phyloP scores from a whole-genome alignment of 164 flowering plant species.

The Umbellularia californica region DNA sequence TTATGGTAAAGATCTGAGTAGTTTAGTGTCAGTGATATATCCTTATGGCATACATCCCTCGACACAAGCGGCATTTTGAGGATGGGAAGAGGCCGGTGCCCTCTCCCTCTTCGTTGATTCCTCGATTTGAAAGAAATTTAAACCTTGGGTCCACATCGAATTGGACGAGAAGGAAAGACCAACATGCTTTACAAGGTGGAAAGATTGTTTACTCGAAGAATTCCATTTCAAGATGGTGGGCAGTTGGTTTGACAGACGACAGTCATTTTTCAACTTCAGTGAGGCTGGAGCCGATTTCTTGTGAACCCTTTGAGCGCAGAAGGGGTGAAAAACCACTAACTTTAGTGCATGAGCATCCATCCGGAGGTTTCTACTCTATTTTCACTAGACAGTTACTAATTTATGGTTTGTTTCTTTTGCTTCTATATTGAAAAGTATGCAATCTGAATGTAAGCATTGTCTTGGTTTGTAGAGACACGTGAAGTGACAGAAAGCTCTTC shows the following conservation, averaged over 20 bases:
- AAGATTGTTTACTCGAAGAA: conserved; percentile 25
- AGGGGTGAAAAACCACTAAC: conserved; percentile 29
- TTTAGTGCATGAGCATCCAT: conserved; percentile 14
- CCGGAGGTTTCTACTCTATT: conserved; percentile 21
- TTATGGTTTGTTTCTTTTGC: neutral
- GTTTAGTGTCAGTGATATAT: neutral
- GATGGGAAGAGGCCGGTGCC: conserved; percentile 16
- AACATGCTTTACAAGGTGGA: conserved; percentile 9
- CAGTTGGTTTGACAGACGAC: conserved; percentile 28
- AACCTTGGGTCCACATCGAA: conserved; percentile 7
- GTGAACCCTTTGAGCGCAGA: conserved; percentile 24
- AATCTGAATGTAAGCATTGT: neutral
- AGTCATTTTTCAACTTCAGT: conserved; percentile 24
- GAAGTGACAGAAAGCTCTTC: conserved; percentile 4
- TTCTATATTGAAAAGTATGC: neutral
- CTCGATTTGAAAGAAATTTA: conserved; percentile 16
- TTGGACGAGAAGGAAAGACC: conserved; percentile 9
- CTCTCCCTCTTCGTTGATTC: conserved; percentile 21
- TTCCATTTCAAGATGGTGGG: conserved; percentile 28
- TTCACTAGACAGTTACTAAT: neutral
- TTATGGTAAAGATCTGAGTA: neutral
- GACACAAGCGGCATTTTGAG: conserved; percentile 36
- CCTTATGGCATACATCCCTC: conserved; percentile 51
- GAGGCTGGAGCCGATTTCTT: conserved; percentile 29
- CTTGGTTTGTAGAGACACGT: conserved; percentile 14